Percentiles rank a stretch among this genome's conserved stretches.
Evolutionary conservation across 139 green algal species (phyloP).

Genomic region (Pleodorina starrii): DNA sequence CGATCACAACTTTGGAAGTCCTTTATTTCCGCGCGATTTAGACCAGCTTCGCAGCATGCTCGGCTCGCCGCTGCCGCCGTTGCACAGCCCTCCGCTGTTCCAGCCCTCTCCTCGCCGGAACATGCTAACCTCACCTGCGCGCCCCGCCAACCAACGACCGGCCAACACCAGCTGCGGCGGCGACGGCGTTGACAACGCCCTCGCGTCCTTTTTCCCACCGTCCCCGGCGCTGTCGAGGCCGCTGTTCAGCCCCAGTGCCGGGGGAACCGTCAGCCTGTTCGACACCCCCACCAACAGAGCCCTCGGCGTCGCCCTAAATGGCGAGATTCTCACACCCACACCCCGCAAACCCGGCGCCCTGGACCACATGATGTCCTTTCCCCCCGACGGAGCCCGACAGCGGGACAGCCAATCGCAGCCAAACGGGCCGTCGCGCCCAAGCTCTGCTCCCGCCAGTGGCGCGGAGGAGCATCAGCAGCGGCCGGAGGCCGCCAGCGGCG

Average conservation of each 20-base stretch:
- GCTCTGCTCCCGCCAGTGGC: no score
- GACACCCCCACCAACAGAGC: background rate
- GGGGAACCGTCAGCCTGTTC: background rate
- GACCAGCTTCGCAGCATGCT: background rate
- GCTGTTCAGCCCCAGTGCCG: background rate
- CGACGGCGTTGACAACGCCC: background rate
- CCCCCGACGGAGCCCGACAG: no score
- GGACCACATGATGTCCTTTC: background rate
- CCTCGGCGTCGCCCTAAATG: background rate
- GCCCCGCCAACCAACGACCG: background rate
- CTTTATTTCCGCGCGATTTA: background rate
- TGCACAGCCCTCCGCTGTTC: constrained; percentile 15
- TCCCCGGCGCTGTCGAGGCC: background rate
- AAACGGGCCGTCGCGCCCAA: no score
- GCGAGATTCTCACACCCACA: background rate
- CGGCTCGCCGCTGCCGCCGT: background rate
- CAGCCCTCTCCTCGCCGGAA: constrained; percentile 10
- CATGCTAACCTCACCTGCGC: background rate
- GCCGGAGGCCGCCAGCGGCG: background rate
- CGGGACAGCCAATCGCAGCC: no score
- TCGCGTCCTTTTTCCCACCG: background rate
- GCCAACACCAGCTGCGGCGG: background rate
- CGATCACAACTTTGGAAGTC: background rate
- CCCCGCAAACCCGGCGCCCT: background rate
- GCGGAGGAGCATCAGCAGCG: no score